Evolutionary conservation across 306 rosid genomes (phyloP).

Genomic region (Albizia julibrissin): DNA sequence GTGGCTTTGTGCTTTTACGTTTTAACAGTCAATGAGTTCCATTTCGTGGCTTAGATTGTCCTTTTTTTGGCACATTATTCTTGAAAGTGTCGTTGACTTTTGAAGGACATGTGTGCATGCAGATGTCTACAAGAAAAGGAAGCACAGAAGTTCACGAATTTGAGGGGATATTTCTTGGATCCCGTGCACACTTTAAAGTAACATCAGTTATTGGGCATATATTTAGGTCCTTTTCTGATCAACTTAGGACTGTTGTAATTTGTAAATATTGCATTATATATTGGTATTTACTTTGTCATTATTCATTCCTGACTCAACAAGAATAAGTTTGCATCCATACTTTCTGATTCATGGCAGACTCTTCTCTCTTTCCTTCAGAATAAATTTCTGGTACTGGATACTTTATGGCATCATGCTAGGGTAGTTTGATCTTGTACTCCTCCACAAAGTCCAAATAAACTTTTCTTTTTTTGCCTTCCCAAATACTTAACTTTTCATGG

Average conservation of each 20-base stretch:
- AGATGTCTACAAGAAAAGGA: conserved; percentile 88
- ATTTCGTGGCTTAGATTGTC: conserved; percentile 19
- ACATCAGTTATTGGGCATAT: conserved; percentile 97
- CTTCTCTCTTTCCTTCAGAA: not conserved
- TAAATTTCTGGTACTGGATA: not conserved
- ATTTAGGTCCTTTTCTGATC: conserved; percentile 69
- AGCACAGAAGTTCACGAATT: conserved; percentile 92
- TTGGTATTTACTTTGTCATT: conserved; percentile 18
- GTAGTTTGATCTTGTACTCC: not conserved
- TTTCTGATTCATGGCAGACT: not conserved
- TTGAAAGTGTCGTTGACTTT: conserved; percentile 18
- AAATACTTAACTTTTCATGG: not conserved
- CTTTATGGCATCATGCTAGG: conserved; percentile 1
- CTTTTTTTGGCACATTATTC: not conserved
- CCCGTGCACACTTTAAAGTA: conserved; percentile 63
- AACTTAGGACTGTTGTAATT: conserved; percentile 12
- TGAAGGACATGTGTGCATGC: conserved; percentile 33
- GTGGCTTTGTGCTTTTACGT: not conserved
- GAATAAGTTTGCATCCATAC: not conserved
- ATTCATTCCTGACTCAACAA: not conserved
- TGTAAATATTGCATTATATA: conserved; percentile 1
- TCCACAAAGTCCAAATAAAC: not conserved
- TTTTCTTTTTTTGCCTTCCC: not conserved
- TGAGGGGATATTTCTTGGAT: conserved; percentile 67
- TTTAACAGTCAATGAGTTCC: conserved; percentile 7